Base-by-base conservation (phyloP, 164 flowering plant genomes). In the Magnolia officinalis region DNA sequence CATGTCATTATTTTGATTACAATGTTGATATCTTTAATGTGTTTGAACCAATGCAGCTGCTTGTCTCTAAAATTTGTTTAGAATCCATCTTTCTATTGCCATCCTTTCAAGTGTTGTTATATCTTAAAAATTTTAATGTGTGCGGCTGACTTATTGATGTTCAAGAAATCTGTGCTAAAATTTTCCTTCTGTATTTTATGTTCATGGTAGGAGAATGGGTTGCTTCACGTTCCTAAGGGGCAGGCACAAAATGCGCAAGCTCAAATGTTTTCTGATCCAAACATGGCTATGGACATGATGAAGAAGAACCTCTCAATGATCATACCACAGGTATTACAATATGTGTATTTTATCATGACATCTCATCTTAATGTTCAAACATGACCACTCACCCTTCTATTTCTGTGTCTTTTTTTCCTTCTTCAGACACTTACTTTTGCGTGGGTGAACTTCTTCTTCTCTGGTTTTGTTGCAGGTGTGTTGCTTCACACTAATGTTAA, bases 281-380 rank as follows among this genome's bases (percentile, higher is more conserved):
- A 96, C 80, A 94, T 96, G 99, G 99, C 99, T 29, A 91, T 94
- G 98, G 99, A 96, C 80, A 96, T 96, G 99, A 96, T 96, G 99
- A 96, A 96, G 90, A 96, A 96, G 81, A 96, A 96, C 80, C 92
- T 96, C 52, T 96, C 99, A 6, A 96, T 96, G 99, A 94, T 96
- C 52, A 90, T 96, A 70, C 98, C 98, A 14, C 99, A 95, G 98
- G 98, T 93, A 77, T 71, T 68, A 50, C 63, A 9, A 45, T 26
- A 51, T 76, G 29, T 73, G n/a, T 72, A 11, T 29, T 52, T 16
- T 66, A 2, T 59, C 50, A 14, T 24, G 45, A 8, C 65, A 2
- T 72, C 18, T 64, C 59, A 4, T 21, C 74, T 18, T 20, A 19
- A 52, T 23, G 45, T 21, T 50, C 23, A 11, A 55, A 69, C 49